Evolutionary conservation across 768 basidiomycete genomes (phyloP), one percentile per base, ranked within the genome.

Genomic region (Fibroporia radiculosa): DNA sequence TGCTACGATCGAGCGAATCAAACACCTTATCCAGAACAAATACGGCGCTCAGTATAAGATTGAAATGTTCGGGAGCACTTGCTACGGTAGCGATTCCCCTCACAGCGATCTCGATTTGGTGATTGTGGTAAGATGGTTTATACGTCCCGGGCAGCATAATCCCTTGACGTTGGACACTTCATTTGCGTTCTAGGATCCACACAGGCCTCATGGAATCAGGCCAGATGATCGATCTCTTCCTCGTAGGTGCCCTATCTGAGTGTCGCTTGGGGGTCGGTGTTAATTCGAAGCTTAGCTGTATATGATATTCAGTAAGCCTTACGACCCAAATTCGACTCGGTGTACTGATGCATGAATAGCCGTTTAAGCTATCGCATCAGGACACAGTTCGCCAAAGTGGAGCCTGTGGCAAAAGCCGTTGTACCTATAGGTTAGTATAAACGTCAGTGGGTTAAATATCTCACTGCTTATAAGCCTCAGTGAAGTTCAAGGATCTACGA

Each of bases 91-190:
- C 26, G 65, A 69, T 31, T 51, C 58, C 25, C 32, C 44, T 2
- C 49, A 40, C 2, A 74, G 75, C 48, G 77, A 80, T 53, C 55
- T 80, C 36, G 78, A 80, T 52, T 49, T 79, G 37, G 65, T 75
- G 7, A 58, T 82, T 31, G 43, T 77, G 2, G 79, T 80, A 43
- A 46, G 72, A 59, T 10, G 14, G 27, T 6, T 18, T n/a, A 26
- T 10, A 10, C 23, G 16, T n/a, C 23, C 20, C 27, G n/a, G 18
- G n/a, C 25, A 8, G n/a, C n/a, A n/a, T n/a, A n/a, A n/a, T 12
- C 36, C 7, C 39, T n/a, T 39, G 26, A 36, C 19, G 25, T 36
- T 26, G 37, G 29, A 6, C 13, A 35, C n/a, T 7, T 16, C 28
- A n/a, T n/a, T n/a, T n/a, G n/a, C n/a, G n/a, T n/a, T 23, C 11